A percentile compares a stretch with the other conserved stretches of the same genome.
Conservation (phyloP, 2,329 filamentous ascomycete genomes). For the Monilinia aucupariae region DNA sequence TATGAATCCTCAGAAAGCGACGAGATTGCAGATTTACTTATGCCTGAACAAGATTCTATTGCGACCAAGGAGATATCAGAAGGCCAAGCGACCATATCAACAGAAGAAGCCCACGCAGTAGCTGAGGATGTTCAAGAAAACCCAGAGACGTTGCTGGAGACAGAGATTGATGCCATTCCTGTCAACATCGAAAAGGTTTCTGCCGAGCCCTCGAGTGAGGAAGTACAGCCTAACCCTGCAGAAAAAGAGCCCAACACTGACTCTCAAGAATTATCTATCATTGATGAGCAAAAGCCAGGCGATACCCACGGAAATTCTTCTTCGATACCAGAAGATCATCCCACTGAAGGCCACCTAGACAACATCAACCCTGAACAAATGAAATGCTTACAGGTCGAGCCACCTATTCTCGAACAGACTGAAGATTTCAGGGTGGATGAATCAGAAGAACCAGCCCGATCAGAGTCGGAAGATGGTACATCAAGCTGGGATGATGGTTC, state of each 20-base stretch:
- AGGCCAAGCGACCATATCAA: no score
- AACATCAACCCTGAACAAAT: not conserved
- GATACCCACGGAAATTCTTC: not conserved
- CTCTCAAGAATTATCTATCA: not conserved
- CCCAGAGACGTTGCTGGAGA: not conserved
- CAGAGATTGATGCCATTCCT: not conserved
- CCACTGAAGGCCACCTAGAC: not conserved
- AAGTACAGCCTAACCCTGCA: not conserved
- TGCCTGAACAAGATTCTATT: slow-evolving; percentile 1
- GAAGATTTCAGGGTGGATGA: not conserved
- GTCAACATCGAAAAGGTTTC: not conserved
- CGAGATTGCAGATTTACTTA: slow-evolving; percentile 6
- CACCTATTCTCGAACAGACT: not conserved
- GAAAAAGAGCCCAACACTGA: not conserved
- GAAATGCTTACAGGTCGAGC: not conserved
- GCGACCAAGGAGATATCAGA: not conserved
- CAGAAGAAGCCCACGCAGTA: not conserved
- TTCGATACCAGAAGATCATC: not conserved
- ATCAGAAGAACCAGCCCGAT: not conserved
- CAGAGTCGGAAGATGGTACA: not conserved
- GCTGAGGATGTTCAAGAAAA: not conserved
- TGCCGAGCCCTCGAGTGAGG: not conserved
- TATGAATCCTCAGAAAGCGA: not conserved
- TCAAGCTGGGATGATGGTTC: slow-evolving; percentile 1
- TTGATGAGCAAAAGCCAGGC: not conserved